Evolutionary conservation across 108 stramenopile species (phyloP).

Genomic region (Ochromonas danica): DNA sequence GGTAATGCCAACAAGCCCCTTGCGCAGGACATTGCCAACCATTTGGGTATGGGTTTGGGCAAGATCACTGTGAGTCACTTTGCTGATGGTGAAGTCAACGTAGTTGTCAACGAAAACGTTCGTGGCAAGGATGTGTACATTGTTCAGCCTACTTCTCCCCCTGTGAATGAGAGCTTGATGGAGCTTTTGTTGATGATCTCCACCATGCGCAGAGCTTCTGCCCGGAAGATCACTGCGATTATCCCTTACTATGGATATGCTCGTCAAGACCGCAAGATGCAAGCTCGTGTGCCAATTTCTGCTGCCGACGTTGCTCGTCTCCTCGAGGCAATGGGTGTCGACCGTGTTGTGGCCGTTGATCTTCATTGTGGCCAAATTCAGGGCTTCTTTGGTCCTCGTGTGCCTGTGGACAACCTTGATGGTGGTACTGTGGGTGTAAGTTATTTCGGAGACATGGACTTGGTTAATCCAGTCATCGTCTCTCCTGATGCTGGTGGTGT

Average conservation of each 20-base stretch:
- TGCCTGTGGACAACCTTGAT: constrained; percentile 98
- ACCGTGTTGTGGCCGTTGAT: constrained; percentile 97
- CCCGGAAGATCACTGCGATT: constrained; percentile 92
- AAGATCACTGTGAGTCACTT: constrained; percentile 90
- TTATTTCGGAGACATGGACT: constrained; percentile 96
- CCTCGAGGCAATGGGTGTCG: constrained; percentile 98
- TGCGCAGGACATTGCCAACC: constrained; percentile 84
- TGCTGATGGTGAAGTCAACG: constrained; percentile 97
- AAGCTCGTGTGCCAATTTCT: constrained; percentile 96
- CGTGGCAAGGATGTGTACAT: constrained; percentile 96
- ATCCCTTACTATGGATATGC: constrained; percentile 99
- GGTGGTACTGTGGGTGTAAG: constrained; percentile 95
- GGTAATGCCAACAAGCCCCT: constrained; percentile 96
- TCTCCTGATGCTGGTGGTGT: constrained; percentile 99
- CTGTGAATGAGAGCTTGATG: constrained; percentile 97
- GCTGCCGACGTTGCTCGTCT: constrained; percentile 98
- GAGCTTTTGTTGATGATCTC: constrained; percentile 93
- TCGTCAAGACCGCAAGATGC: constrained; percentile 98
- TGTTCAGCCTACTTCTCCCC: constrained; percentile 93
- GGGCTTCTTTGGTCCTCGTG: constrained; percentile 78
- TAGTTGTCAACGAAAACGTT: constrained; percentile 95
- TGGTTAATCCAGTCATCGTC: constrained; percentile 93
- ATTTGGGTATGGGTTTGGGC: constrained; percentile 89
- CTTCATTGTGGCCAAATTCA: constrained; percentile 99
- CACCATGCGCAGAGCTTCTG: constrained; percentile 88